Percentiles rank a stretch among this genome's conserved stretches.
phyloP scores from a whole-genome alignment of 805 yeast species.

The Sungouiella blattae region DNA sequence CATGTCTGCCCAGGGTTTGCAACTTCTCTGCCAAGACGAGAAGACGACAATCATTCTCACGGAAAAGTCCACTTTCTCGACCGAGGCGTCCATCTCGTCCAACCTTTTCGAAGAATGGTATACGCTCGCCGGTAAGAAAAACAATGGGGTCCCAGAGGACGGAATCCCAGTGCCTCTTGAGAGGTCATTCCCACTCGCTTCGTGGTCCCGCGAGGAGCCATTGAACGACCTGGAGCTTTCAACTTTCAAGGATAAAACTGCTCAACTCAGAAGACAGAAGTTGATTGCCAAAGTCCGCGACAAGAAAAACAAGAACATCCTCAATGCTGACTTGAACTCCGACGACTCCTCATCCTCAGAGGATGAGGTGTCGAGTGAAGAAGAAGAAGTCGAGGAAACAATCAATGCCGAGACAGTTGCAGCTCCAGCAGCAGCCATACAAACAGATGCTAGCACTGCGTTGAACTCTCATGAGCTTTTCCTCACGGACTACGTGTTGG shows the following conservation, averaged over 20 bases:
- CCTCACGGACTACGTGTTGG: conserved; percentile 35
- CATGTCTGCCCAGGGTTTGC: conserved; percentile 49
- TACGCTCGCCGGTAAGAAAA: conserved; percentile 29
- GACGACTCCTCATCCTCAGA: conserved; percentile 20
- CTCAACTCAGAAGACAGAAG: conserved; percentile 42
- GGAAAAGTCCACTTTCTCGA: conserved; percentile 44
- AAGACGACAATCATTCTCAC: conserved; percentile 73
- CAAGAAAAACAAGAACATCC: conserved; percentile 35
- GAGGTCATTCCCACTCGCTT: conserved; percentile 36
- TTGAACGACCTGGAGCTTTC: conserved; percentile 50
- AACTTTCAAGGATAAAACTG: conserved; percentile 44
- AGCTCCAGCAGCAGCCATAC: not conserved
- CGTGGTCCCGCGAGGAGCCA: conserved; percentile 47
- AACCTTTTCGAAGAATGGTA: conserved; percentile 56
- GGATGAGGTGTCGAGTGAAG: conserved; percentile 29
- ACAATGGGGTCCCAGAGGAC: conserved; percentile 47
- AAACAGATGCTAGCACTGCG: conserved; percentile 18
- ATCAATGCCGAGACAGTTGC: conserved; percentile 24
- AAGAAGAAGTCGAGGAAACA: conserved; percentile 31
- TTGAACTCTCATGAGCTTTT: conserved; percentile 40
- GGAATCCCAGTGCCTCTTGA: conserved; percentile 58
- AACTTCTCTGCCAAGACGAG: conserved; percentile 57
- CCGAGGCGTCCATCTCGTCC: conserved; percentile 43
- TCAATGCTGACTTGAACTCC: conserved; percentile 33
- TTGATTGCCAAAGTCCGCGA: conserved; percentile 41